Conservation (phyloP, 176 grass and related monocot genomes). For the Oryza glumipatula region DNA sequence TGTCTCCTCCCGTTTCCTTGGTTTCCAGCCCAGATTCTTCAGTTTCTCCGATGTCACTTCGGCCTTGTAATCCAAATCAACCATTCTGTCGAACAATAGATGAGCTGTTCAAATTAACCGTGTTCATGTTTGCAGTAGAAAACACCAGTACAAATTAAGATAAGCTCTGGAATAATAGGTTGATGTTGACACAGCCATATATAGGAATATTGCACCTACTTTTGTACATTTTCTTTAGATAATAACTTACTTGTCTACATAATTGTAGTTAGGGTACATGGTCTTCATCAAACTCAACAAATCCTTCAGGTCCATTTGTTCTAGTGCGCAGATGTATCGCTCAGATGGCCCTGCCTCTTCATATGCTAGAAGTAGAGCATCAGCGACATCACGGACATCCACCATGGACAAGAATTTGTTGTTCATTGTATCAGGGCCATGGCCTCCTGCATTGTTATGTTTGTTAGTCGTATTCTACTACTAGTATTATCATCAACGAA, state of each 20-base stretch:
- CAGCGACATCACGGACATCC: constrained; percentile 35
- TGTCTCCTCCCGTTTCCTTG: constrained; percentile 24
- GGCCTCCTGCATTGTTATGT: not conserved
- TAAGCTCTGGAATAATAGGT: too few relatives aligned
- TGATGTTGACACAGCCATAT: not conserved
- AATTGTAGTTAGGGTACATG: constrained; percentile 37
- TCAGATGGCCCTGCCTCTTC: constrained; percentile 5
- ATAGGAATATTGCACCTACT: not conserved
- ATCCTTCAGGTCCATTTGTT: not conserved
- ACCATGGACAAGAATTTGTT: constrained; percentile 15
- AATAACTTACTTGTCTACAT: not conserved
- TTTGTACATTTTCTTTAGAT: not conserved
- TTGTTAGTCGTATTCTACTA: too few relatives aligned
- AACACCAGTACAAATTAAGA: too few relatives aligned
- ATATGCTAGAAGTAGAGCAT: constrained; percentile 26
- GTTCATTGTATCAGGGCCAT: not conserved
- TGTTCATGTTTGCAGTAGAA: not conserved
- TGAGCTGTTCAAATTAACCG: not conserved
- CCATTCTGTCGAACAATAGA: not conserved
- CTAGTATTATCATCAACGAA: too few relatives aligned
- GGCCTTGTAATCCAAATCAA: not conserved
- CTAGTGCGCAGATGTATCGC: constrained; percentile 32
- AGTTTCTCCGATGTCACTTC: constrained; percentile 29
- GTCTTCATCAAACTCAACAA: constrained; percentile 2
- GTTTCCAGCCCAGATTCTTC: constrained; percentile 46